Base-by-base conservation (phyloP, 2,329 filamentous ascomycete genomes). In the Botrytis hyacinthi region DNA sequence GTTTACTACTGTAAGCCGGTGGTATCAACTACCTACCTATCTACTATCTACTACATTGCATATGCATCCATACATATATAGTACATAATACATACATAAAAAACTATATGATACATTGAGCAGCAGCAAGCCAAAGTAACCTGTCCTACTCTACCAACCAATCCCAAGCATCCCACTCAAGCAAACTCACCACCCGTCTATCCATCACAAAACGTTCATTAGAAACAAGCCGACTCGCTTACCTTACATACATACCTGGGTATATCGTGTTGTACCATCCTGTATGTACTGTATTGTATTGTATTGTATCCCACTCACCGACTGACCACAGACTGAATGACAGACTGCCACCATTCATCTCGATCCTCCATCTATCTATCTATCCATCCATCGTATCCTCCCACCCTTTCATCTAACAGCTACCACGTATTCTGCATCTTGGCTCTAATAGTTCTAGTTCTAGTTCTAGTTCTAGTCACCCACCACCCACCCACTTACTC, bases 51-150 rank as follows among this genome's bases (percentile, higher is more conserved):
- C 37, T 40, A 51, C 46, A 54, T 68, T 57, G 48, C 66, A 68
- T 57, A 68, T 68, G 66, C 66, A 68, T 68, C 32, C 66, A 68
- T 68, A 57, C 35, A 68, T 68, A 57, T n/a, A 42, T 42, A 42
- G 37, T 42, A 42, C 40, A 57, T 32, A 29, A 29, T n/a, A 61
- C 59, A 67, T 40, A 51, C 48, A 51, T 3, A 14, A 51, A n/a
- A 54, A 20, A 44, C 26, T 29, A 63, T 44, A 63, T n/a, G 16
- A 44, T 40, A 51, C 42, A 67, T 51, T n/a, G 51, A 37, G 6
- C 22, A 6, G 12, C 20, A 35, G 26, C 42, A 42, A 44, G 14
- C 26, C 9, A 68, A 68, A 40, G 26, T 42, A 29, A 63, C 8
- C n/a, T 22, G 42, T 63, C n/a, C 26, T 12, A 46, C 35, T 32